Evolutionary conservation across 768 basidiomycete genomes (phyloP), one percentile per base, ranked within the genome.

Genomic region (Daedalea quercina): DNA sequence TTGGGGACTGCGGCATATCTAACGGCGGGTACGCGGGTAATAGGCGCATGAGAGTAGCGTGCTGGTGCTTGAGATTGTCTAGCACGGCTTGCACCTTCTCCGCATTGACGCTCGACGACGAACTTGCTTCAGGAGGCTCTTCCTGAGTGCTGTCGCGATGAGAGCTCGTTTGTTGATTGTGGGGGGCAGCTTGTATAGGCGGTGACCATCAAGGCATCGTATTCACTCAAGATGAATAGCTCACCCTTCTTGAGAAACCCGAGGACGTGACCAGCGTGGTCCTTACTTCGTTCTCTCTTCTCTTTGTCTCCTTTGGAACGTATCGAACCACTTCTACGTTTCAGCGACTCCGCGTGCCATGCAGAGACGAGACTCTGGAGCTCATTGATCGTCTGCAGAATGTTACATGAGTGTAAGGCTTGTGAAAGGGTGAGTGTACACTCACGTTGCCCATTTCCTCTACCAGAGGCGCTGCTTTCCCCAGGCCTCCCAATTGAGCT

Each of bases 361-460:
- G 70, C 65, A 8, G 65, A 45, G 43, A 87, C 67, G 1, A 80
- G 75, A 24, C 67, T 69, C 59, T 90, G 84, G 2, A 90, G 69
- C 51, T 81, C 77, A 28, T 70, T 61, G 49, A 89, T 75, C 1
- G 76, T 76, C 87, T 90, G 51, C 4, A 43, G 23, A 46, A 31
- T 31, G 28, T 22, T 7, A 22, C 53, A 13, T 57, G 8, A 34
- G 25, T 43, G 52, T 43, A n/a, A 22, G n/a, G 22, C 11, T 46
- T 23, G n/a, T 28, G 19, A 19, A 25, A 43, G 40, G 52, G 37
- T 6, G n/a, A n/a, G n/a, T n/a, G n/a, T 19, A 40, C 13, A 74
- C 79, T 54, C 63, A 89, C 88, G 54, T 60, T 64, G 26, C 76
- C 77, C 75, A 91, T 86, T 61, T 87, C 84, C 45, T 89, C 85